Evolutionary conservation across 176 grass and related monocot species (phyloP).

Genomic region (Bolboschoenus planiculmis): DNA sequence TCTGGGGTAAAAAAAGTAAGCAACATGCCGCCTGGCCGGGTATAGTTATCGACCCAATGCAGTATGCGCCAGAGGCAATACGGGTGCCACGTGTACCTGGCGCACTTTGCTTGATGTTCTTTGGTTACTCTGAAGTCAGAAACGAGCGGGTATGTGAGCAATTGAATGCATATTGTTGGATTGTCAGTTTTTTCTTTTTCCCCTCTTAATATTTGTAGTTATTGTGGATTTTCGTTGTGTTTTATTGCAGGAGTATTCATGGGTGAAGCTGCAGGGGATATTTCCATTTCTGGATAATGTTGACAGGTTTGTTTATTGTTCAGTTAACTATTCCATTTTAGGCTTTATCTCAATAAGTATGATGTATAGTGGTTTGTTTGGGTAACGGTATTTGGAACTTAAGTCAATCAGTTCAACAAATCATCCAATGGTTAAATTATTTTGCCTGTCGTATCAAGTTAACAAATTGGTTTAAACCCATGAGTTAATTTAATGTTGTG

Average conservation of each 20-base stretch:
- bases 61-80: conserved; percentile 43
- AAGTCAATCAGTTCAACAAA: not conserved
- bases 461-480: conserved; percentile 1
- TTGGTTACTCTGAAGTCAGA: conserved; percentile 50
- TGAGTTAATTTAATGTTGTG: not conserved
- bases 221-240: conserved; percentile 22
- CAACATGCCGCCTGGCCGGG: conserved; percentile 72
- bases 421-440: not conserved
- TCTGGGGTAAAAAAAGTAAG: conserved; percentile 84
- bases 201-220: conserved; percentile 6
- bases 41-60: conserved; percentile 62
- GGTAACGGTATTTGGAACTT: not conserved
- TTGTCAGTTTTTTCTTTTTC: not conserved
- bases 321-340: conserved; percentile 10
- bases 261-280: conserved; percentile 65
- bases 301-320: conserved; percentile 55
- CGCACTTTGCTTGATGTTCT: conserved; percentile 76
- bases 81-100: conserved; percentile 30
- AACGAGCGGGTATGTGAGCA: conserved; percentile 50
- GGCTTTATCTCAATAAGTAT: conserved; percentile 1
- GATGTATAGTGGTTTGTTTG: not conserved
- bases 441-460: not conserved
- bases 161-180: not conserved
- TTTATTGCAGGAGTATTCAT: conserved; percentile 65
- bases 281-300: conserved; percentile 90